These are phyloP conservation scores for Oryza punctata DNA, from an alignment of 176 grass and related monocot species.

Conservation along the genomic window DNA sequence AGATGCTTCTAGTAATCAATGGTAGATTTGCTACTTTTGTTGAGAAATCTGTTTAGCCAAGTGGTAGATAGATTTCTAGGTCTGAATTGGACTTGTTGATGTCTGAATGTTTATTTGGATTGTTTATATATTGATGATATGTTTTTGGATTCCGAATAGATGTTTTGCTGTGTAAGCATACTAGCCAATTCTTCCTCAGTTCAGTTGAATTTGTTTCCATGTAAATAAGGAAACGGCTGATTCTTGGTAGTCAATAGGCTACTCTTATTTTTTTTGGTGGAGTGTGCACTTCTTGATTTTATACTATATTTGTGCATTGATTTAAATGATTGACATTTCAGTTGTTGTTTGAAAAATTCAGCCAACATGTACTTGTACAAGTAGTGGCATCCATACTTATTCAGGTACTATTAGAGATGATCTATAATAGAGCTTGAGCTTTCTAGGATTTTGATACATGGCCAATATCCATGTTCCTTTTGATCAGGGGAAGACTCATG, in stretches of 20 bases:
- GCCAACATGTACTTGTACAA: not conserved
- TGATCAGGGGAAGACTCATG: not conserved
- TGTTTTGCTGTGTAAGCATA: not conserved
- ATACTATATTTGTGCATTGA: not conserved
- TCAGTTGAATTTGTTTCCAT: not conserved
- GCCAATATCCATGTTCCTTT: not conserved
- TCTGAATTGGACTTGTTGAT: not conserved
- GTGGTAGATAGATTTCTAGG: not conserved
- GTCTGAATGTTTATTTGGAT: not conserved
- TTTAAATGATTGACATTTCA: not conserved
- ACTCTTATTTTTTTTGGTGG: not conserved
- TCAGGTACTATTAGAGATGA: not conserved
- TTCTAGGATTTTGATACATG: not conserved
- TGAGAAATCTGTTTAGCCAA: not conserved
- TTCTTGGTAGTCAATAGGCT: not conserved
- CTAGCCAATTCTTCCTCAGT: not conserved
- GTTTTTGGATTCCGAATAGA: not conserved
- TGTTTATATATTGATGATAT: not conserved
- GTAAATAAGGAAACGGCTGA: not conserved
- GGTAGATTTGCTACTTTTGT: not conserved
- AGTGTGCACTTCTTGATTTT: not conserved
- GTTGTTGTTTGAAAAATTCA: not conserved
- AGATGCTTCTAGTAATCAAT: not conserved
- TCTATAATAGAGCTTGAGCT: not conserved
- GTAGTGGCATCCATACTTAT: not conserved